phyloP scores from a whole-genome alignment of 352 stramenopile species.

The Globisporangium nunn region DNA sequence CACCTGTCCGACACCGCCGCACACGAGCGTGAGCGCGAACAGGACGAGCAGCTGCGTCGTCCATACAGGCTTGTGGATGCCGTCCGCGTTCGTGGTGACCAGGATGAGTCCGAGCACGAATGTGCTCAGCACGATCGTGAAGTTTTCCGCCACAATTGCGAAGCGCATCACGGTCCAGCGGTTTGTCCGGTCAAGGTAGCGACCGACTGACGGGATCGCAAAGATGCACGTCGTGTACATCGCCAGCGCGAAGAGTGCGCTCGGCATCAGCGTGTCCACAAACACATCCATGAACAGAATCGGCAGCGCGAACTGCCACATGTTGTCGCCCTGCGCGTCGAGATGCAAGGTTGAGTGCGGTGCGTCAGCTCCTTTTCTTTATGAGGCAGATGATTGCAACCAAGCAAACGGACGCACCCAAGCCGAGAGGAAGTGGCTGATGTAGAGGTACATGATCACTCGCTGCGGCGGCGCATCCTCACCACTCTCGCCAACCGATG shows the following conservation, averaged over 20 bases:
- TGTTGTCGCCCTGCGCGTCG: conserved; percentile 47
- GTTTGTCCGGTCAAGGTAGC: conserved; percentile 54
- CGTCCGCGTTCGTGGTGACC: conserved; percentile 50
- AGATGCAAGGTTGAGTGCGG: neutral
- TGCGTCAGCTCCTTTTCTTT: neutral
- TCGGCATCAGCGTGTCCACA: conserved; percentile 71
- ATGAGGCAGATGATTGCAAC: neutral
- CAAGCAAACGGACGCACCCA: conserved; percentile 31
- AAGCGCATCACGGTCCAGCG: conserved; percentile 65
- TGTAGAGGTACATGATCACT: conserved; percentile 65
- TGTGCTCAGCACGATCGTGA: conserved; percentile 66
- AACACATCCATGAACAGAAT: conserved; percentile 86
- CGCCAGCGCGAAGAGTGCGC: conserved; percentile 57
- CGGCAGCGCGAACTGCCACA: conserved; percentile 77
- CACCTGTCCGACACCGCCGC: conserved; percentile 63
- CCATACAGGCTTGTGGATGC: conserved; percentile 49
- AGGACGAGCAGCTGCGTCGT: conserved; percentile 32
- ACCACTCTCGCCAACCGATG: neutral
- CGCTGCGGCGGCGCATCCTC: conserved; percentile 10
- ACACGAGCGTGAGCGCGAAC: conserved; percentile 49
- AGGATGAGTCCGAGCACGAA: conserved; percentile 55
- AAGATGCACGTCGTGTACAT: conserved; percentile 74
- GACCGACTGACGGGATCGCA: conserved; percentile 59
- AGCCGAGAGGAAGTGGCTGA: conserved; percentile 62
- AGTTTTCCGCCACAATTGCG: conserved; percentile 69